These are phyloP conservation scores for Termitomyces heimii DNA, from an alignment of 768 basidiomycete genomes.

Conservation along the genomic window DNA sequence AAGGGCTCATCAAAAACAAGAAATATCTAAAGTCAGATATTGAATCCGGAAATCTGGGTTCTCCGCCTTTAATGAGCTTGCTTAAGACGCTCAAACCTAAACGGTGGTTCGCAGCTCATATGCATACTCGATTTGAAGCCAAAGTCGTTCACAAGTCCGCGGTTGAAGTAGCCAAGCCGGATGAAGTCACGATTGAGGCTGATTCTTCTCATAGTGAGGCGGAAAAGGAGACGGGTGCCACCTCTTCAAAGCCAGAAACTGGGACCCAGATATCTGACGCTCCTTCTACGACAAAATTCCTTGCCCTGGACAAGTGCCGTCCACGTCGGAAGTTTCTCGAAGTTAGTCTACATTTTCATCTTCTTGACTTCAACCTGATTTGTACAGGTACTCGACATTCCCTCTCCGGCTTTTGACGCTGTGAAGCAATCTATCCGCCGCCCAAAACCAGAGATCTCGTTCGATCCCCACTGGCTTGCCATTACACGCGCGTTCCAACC, in stretches of 20 bases:
- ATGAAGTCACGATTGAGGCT: conserved; percentile 38
- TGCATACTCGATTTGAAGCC: conserved; percentile 86
- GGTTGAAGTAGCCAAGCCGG: conserved; percentile 13
- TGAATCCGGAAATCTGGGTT: conserved; percentile 62
- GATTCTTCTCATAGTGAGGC: conserved; percentile 44
- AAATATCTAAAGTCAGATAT: conserved; percentile 74
- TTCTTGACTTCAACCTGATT: background rate
- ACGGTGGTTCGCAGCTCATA: conserved; percentile 93
- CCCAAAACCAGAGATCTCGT: conserved; percentile 44
- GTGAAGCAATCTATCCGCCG: conserved; percentile 7
- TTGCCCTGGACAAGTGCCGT: conserved; percentile 92
- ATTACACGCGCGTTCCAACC: conserved; percentile 85
- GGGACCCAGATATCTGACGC: conserved; percentile 1
- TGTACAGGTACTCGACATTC: conserved; percentile 65
- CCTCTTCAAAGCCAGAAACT: background rate
- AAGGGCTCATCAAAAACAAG: conserved; percentile 63
- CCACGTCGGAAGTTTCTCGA: conserved; percentile 74
- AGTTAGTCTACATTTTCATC: conserved; percentile 32
- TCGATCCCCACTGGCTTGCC: conserved; percentile 91
- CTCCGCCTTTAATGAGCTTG: conserved; percentile 78
- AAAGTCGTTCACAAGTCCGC: conserved; percentile 39
- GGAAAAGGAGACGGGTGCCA: conserved; percentile 22
- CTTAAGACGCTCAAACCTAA: conserved; percentile 64
- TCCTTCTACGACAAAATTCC: conserved; percentile 57
- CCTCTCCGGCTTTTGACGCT: conserved; percentile 15